phyloP scores from a whole-genome alignment of 805 yeast species.

The Candida andamanensis region DNA sequence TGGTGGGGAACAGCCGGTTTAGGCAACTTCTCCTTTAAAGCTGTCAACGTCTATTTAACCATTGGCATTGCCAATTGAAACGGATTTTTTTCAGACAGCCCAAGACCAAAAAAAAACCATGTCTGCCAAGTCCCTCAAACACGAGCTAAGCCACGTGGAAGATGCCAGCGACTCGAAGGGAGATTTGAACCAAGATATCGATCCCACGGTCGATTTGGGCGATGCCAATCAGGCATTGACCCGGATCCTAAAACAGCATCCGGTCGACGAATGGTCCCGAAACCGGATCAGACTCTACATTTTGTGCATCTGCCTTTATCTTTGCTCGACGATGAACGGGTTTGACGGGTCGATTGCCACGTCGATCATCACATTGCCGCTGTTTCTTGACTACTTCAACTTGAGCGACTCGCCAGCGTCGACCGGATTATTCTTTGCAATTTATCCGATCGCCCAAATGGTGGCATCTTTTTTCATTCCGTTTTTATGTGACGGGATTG shows the following conservation, averaged over 20 bases:
- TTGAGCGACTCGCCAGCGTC: slow-evolving; percentile 26
- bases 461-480: slow-evolving; percentile 20
- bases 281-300: slow-evolving; percentile 9
- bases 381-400: slow-evolving; percentile 12
- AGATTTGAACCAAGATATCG: not conserved
- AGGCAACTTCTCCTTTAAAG: too few species aligned
- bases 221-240: slow-evolving; percentile 7
- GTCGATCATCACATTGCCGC: slow-evolving; percentile 14
- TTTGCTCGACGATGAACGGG: slow-evolving; percentile 42
- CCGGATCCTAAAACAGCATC: slow-evolving; percentile 7
- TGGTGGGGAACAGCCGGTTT: too few species aligned
- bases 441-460: slow-evolving; percentile 26
- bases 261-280: slow-evolving; percentile 9
- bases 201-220: slow-evolving; percentile 4
- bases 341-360: slow-evolving; percentile 40
- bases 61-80: too few species aligned
- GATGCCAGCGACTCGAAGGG: not conserved
- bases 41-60: too few species aligned
- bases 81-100: too few species aligned
- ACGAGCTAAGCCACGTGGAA: not conserved
- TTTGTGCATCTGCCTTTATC: slow-evolving; percentile 12
- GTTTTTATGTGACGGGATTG: slow-evolving; percentile 26
- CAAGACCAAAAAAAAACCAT: too few species aligned
- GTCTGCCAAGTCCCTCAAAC: not conserved
- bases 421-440: slow-evolving; percentile 30